These are phyloP conservation scores for Otatea glauca DNA, from an alignment of 176 grass and related monocot genomes.

Conservation along the genomic window DNA sequence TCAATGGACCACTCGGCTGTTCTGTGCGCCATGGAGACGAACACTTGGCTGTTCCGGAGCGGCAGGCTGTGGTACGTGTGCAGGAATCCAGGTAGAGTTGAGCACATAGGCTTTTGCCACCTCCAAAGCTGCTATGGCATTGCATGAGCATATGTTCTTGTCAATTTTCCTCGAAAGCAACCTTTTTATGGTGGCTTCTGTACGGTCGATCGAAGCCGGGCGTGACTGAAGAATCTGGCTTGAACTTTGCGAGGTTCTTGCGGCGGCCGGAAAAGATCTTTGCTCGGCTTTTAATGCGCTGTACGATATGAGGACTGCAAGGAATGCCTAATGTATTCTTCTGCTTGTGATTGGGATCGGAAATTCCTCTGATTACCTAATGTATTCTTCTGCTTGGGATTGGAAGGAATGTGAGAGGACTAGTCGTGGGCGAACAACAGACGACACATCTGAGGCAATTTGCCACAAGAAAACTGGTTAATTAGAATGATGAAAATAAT, in stretches of 20 bases:
- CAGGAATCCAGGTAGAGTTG: not conserved
- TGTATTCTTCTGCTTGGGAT: not conserved
- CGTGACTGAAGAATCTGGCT: not conserved
- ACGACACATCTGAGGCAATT: conserved; percentile 40
- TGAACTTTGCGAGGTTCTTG: not conserved
- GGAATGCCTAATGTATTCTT: not conserved
- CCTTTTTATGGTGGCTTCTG: not conserved
- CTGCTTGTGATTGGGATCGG: not conserved
- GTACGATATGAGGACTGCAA: not conserved
- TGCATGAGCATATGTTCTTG: not conserved
- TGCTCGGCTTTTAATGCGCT: not conserved
- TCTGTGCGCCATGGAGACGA: not conserved
- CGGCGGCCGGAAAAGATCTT: not conserved
- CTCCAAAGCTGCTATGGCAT: not conserved
- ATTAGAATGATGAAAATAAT: not conserved
- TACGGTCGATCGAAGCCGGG: not conserved
- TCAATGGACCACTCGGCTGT: not conserved
- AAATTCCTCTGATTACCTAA: not conserved
- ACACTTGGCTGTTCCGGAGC: conserved; percentile 15
- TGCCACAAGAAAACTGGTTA: not conserved
- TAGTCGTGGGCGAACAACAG: conserved; percentile 29
- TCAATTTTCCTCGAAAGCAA: not conserved
- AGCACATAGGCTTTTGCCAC: not conserved
- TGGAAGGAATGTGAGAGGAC: not conserved
- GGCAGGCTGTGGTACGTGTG: not conserved